Evolutionary conservation across 108 stramenopile species (phyloP), one percentile per base, ranked within the genome.

Genomic region (Chaetoceros tenuissimus): DNA sequence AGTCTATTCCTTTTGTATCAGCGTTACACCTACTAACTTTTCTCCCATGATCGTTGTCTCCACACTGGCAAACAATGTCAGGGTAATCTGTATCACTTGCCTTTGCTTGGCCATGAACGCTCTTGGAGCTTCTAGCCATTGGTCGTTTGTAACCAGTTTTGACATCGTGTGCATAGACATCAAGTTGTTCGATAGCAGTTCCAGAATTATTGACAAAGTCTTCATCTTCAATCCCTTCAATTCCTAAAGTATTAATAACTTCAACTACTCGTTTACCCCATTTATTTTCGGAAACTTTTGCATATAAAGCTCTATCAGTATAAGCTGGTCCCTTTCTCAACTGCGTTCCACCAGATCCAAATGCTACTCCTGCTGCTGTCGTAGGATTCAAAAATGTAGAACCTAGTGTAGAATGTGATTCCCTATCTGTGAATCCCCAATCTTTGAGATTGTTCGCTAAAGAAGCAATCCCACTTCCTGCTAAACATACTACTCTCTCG

Each of bases 341-440:
- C 58, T 87, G 82, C 22, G 82, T 82, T n/a, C 89, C 86, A 1
- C 89, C 89, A 43, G 79, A 81, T 26, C 86, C 86, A 54, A 85
- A 87, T 8, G 89, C 85, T 22, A 92, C 83, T 7, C 89, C 89
- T 2, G 89, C 89, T 0, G 89, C 89, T 8, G 86, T 84, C 10
- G 84, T 87, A 27, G 89, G 89, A 54, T 92, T 87, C 54, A 92
- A 66, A 60, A 92, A 92, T 3, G 86, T 87, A 28, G 77, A 79
- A 1, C 89, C 89, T 7, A 92, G 61, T 34, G 77, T 79, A 23
- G 78, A 75, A 52, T 92, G 89, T 3, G 85, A 81, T 67, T 92
- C 89, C 17, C 89, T 77, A 46, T 79, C 80, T 18, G 82, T 78
- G 67, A 87, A 91, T 46, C 34, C 34, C 53, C 82, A 69, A 17